These are phyloP conservation scores for Rusavskia elegans DNA, from an alignment of 495 filamentous ascomycete species.

Conservation along the genomic window DNA sequence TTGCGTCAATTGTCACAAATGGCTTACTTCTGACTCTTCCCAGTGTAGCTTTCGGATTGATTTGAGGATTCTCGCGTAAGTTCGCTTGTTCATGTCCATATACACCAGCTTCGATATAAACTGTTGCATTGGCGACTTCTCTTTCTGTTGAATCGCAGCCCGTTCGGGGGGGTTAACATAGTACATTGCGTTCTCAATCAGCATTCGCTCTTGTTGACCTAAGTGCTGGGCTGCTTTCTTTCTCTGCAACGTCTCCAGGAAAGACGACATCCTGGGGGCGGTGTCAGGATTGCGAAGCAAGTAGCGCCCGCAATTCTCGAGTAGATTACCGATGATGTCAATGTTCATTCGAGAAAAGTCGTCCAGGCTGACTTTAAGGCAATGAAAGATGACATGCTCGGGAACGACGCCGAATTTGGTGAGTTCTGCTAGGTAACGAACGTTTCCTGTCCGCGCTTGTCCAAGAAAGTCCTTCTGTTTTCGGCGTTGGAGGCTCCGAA, in stretches of 20 bases:
- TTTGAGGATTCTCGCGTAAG: slow-evolving; percentile 82
- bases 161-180: slow-evolving; percentile 92
- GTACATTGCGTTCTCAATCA: slow-evolving; percentile 96
- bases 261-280: slow-evolving; percentile 77
- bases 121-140: slow-evolving; percentile 80
- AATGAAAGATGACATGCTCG: slow-evolving; percentile 98
- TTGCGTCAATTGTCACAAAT: background rate
- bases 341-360: slow-evolving; percentile 98
- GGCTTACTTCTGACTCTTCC: slow-evolving; percentile 70
- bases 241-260: slow-evolving; percentile 83
- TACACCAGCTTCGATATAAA: slow-evolving; percentile 89
- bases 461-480: slow-evolving; percentile 96
- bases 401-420: slow-evolving; percentile 98
- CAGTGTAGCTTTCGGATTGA: slow-evolving; percentile 91
- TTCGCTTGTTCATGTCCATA: slow-evolving; percentile 80
- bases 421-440: slow-evolving; percentile 90
- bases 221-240: slow-evolving; percentile 94
- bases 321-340: slow-evolving; percentile 91
- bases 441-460: slow-evolving; percentile 85
- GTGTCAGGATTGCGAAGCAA: slow-evolving; percentile 88
- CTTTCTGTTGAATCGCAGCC: slow-evolving; percentile 89
- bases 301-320: slow-evolving; percentile 95
- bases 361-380: slow-evolving; percentile 90
- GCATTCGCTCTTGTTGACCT: slow-evolving; percentile 91
- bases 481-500: slow-evolving; percentile 90